Evolutionary conservation across 345 rosid genomes (phyloP), one percentile per base, ranked within the genome.

Genomic region (Lumnitzera racemosa): DNA sequence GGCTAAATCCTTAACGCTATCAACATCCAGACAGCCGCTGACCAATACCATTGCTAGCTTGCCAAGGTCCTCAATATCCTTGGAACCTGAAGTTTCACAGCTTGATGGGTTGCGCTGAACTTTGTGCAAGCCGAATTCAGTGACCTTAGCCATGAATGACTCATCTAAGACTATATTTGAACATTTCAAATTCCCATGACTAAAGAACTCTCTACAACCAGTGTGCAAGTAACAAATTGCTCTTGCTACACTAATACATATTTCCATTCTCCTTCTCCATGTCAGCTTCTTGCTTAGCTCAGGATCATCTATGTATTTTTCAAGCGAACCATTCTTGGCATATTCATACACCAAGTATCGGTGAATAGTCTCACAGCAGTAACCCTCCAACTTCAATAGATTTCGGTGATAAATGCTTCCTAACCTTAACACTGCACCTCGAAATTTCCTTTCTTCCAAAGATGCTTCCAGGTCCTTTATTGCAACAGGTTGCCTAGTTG

Each of bases 401-500:
- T 86, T 76, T 73, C 76, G 83, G 79, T 90, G 97, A 73, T 87
- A 85, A 71, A 87, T 90, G 77, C 77, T 78, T 65, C 92, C 87
- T 47, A 85, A 69, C 80, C 74, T 87, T 24, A 84, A 73, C 52
- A 85, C 83, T 16, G 79, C 75, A 74, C 80, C 73, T 60, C 95
- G 71, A 20, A 87, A 90, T 70, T 79, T 87, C 62, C 90, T 83
- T 53, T 84, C 88, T 47, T 72, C 87, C 13, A 68, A 70, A 3
- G 68, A 56, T 16, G 73, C 58, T 51, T 80, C 84, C 73, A 90
- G 60, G 70, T 85, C 77, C 67, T 80, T 85, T 47, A 90, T 69
- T 7, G 71, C 81, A 12, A 85, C 88, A 11, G 65, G 74, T 47
- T 74, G 84, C 50, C 77, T 78, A 76, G 74, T 72, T 0, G 71